phyloP scores from a whole-genome alignment of 176 grass and related monocot species.

The Eremochloa ophiuroides region DNA sequence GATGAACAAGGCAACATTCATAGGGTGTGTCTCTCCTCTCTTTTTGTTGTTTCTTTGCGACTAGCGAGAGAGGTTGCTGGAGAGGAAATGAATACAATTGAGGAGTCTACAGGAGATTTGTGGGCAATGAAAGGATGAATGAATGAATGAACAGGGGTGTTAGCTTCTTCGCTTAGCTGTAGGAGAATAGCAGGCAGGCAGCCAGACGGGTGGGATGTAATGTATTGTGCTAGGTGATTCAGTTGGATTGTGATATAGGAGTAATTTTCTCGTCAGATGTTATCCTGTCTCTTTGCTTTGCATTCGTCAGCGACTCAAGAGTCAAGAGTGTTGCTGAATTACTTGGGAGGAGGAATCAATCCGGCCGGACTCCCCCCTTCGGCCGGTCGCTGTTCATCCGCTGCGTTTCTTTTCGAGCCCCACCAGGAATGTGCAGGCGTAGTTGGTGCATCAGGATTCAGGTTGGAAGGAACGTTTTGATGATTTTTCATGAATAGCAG shows the following conservation, averaged over 20 bases:
- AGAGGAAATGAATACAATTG: too few species aligned
- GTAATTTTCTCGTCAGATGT: not conserved
- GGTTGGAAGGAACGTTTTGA: not conserved
- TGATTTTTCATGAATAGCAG: not conserved
- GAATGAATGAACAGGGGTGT: not conserved
- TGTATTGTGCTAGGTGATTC: not conserved
- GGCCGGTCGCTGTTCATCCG: too few species aligned
- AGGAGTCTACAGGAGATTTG: constrained; percentile 6
- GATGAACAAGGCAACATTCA: constrained; percentile 1
- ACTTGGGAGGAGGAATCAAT: not conserved
- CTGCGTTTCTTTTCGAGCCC: too few species aligned
- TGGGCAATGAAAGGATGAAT: not conserved
- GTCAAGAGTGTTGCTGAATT: not conserved
- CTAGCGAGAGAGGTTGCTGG: not conserved
- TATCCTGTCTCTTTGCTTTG: not conserved
- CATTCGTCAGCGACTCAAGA: too few species aligned
- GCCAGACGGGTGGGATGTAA: not conserved
- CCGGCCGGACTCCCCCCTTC: too few species aligned
- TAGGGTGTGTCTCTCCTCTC: not conserved
- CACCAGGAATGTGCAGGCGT: too few species aligned
- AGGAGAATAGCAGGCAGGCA: constrained; percentile 2
- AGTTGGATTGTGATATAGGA: not conserved
- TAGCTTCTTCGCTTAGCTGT: constrained; percentile 22
- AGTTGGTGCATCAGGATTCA: too few species aligned
- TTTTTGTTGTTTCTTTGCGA: constrained; percentile 23